phyloP scores from a whole-genome alignment of 257 asterid species.

The Petunia axillaris region DNA sequence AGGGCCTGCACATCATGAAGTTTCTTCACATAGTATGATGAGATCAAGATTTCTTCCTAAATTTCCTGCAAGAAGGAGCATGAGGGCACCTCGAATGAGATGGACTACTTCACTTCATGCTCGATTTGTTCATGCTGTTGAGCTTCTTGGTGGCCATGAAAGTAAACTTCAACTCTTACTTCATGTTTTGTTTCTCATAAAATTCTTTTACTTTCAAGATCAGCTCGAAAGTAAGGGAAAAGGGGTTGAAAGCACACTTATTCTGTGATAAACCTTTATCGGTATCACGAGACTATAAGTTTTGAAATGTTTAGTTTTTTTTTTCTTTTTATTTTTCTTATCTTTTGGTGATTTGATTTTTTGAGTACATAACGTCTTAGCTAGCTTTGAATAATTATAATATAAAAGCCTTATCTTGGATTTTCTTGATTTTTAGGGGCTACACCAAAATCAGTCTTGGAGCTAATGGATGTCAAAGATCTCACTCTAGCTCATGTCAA shows the following conservation, averaged over 20 bases:
- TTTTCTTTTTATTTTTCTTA: not conserved
- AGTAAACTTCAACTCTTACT: conserved; percentile 40
- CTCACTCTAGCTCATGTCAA: conserved; percentile 91
- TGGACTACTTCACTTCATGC: conserved; percentile 94
- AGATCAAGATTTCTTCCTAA: conserved; percentile 76
- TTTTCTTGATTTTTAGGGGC: conserved; percentile 58
- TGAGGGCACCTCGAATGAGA: conserved; percentile 94
- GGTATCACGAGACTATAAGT: not conserved
- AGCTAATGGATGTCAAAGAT: conserved; percentile 95
- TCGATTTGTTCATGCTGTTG: conserved; percentile 95
- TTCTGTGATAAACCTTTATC: not conserved
- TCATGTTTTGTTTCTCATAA: not conserved
- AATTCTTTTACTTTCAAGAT: no score
- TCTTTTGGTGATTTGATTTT: not conserved
- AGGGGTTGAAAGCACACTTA: not conserved
- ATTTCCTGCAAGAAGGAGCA: conserved; percentile 67
- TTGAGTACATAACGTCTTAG: not conserved
- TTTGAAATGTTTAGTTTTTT: not conserved
- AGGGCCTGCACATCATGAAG: conserved; percentile 45
- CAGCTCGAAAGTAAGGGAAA: no score
- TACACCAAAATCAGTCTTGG: conserved; percentile 90
- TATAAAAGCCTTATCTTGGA: not conserved
- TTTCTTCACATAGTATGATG: conserved; percentile 51
- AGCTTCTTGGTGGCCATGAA: conserved; percentile 98
- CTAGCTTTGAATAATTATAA: not conserved